phyloP scores from a whole-genome alignment of 345 rosid genomes.

The Eucalyptus marginata region DNA sequence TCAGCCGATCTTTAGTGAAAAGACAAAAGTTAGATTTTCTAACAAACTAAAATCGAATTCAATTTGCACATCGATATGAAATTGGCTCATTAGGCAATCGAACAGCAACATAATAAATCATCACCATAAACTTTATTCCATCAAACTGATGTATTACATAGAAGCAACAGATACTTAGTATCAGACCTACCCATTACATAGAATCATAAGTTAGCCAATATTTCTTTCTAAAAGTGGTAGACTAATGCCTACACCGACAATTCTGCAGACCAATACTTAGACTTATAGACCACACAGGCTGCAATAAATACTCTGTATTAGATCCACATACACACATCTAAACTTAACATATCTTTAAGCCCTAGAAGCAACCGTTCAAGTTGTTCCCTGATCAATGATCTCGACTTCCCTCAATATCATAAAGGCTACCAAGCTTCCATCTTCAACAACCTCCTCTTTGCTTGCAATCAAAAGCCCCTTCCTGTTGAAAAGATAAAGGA shows the following conservation, averaged over 20 bases:
- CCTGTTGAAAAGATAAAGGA: constrained; percentile 29
- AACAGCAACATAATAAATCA: background rate
- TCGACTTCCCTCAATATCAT: background rate
- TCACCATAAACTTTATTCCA: background rate
- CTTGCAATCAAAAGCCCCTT: background rate
- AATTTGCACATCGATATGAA: background rate
- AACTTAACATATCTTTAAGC: background rate
- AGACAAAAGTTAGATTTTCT: background rate
- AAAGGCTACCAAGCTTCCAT: background rate
- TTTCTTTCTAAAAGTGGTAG: background rate
- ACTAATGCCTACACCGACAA: background rate
- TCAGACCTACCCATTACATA: background rate
- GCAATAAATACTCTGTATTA: background rate
- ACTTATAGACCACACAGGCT: background rate
- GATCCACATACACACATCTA: background rate
- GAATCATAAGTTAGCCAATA: background rate
- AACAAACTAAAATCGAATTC: background rate
- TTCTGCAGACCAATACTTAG: background rate
- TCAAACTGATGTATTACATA: background rate
- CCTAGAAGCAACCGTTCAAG: background rate
- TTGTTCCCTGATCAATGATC: background rate
- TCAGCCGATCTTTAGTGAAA: background rate
- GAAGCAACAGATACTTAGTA: background rate
- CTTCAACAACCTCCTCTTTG: background rate
- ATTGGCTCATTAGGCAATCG: background rate